Conservation (phyloP, 2,329 filamentous ascomycete species). For the Colletotrichum ledebouriae region DNA sequence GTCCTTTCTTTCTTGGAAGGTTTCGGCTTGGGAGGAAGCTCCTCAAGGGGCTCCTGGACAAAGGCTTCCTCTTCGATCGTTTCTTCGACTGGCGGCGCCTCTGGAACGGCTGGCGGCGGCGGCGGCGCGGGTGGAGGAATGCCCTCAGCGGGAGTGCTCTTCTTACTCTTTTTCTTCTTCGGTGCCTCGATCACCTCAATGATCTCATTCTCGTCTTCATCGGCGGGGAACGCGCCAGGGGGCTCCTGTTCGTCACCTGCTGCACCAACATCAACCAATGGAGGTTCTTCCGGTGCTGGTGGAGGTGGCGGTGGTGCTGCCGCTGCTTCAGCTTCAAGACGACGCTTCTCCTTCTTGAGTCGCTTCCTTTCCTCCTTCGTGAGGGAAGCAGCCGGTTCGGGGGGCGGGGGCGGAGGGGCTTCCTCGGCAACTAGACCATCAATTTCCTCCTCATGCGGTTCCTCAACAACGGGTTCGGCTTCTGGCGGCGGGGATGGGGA, state of each 20-base stretch:
- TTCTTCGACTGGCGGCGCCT: constrained; percentile 53
- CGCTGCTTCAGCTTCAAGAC: constrained; percentile 45
- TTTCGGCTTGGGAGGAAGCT: constrained; percentile 67
- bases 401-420: constrained; percentile 56
- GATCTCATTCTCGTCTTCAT: constrained; percentile 64
- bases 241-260: constrained; percentile 54
- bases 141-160: constrained; percentile 50
- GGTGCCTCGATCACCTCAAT: constrained; percentile 66
- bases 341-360: constrained; percentile 57
- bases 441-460: constrained; percentile 33
- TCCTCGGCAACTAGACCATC: constrained; percentile 50
- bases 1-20: constrained; percentile 81
- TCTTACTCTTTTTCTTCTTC: constrained; percentile 60
- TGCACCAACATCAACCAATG: constrained; percentile 43
- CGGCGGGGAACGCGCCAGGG: constrained; percentile 71
- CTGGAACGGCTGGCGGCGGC: constrained; percentile 62
- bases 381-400: constrained; percentile 43
- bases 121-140: constrained; percentile 54
- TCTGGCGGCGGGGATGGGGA: constrained; percentile 50
- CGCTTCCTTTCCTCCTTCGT: constrained; percentile 56
- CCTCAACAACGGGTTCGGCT: constrained; percentile 44
- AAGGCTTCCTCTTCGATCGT: background rate
- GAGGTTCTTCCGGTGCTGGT: constrained; percentile 41
- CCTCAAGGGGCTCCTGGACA: constrained; percentile 6
- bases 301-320: constrained; percentile 40